phyloP scores from a whole-genome alignment of 2,329 filamentous ascomycete species.

The Ophiostoma sp. region DNA sequence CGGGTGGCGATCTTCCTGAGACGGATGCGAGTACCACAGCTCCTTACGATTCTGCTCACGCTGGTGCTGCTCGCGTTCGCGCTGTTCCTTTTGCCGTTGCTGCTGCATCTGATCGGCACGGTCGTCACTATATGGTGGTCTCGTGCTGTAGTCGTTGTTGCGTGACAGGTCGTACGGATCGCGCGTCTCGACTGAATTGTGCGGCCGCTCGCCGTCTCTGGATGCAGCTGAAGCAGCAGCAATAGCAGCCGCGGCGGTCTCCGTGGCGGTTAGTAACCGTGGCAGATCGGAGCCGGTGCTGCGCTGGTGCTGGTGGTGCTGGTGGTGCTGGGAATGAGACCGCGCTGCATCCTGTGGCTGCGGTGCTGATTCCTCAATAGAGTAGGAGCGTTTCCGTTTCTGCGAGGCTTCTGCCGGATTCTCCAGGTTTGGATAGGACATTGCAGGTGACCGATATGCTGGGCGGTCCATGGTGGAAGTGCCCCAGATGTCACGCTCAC shows the following conservation, averaged over 20 bases:
- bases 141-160: not conserved
- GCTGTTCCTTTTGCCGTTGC: constrained; percentile 22
- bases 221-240: constrained; percentile 21
- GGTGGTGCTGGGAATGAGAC: constrained; percentile 33
- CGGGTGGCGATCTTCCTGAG: constrained; percentile 43
- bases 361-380: constrained; percentile 36
- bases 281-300: constrained; percentile 7
- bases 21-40: constrained; percentile 45
- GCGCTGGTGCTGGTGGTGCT: constrained; percentile 30
- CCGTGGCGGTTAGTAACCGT: constrained; percentile 13
- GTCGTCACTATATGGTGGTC: constrained; percentile 16
- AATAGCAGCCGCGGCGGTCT: constrained; percentile 21
- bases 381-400: constrained; percentile 67
- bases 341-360: not conserved
- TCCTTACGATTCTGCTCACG: constrained; percentile 38
- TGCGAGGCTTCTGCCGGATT: constrained; percentile 42
- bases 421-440: constrained; percentile 42
- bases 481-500: constrained; percentile 40
- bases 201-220: constrained; percentile 14
- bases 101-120: constrained; percentile 19
- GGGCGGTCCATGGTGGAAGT: constrained; percentile 25
- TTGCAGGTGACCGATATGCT: constrained; percentile 36
- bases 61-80: constrained; percentile 24
- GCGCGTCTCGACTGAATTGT: constrained; percentile 17
- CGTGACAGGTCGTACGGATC: constrained; percentile 20